Conservation (phyloP, 306 rosid species). For the Gillenia trifoliata region DNA sequence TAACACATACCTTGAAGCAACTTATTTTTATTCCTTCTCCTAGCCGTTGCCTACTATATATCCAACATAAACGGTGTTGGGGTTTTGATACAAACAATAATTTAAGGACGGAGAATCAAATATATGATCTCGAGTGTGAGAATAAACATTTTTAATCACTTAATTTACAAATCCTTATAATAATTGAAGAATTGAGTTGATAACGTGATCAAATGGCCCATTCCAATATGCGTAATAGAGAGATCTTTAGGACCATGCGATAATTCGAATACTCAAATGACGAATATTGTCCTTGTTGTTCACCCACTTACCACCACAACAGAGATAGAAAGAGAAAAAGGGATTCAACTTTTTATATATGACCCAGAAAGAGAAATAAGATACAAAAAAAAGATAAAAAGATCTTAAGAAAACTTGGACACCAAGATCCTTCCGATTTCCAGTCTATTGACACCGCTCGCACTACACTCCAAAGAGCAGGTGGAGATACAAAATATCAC, state of each 20-base stretch:
- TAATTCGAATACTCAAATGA: background rate
- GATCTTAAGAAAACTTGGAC: slow-evolving; percentile 1
- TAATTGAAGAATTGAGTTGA: background rate
- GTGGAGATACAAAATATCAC: slow-evolving; percentile 4
- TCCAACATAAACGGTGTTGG: background rate
- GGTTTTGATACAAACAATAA: no score
- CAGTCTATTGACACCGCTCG: background rate
- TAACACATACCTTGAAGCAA: no score
- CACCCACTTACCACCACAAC: background rate
- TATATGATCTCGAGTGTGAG: background rate
- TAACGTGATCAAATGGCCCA: background rate
- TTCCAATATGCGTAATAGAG: background rate
- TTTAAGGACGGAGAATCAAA: background rate
- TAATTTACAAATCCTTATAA: background rate
- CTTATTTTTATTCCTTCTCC: background rate
- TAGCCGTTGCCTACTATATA: background rate
- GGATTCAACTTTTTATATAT: background rate
- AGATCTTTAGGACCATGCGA: background rate
- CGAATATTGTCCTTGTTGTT: background rate
- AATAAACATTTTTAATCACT: background rate
- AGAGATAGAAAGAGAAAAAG: slow-evolving; percentile 7
- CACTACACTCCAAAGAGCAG: slow-evolving; percentile 20
- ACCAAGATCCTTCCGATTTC: slow-evolving; percentile 2
- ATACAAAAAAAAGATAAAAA: background rate
- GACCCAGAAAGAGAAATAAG: background rate